Base-by-base conservation (phyloP, 805 yeast genomes). In the Ogataea methanolica region DNA sequence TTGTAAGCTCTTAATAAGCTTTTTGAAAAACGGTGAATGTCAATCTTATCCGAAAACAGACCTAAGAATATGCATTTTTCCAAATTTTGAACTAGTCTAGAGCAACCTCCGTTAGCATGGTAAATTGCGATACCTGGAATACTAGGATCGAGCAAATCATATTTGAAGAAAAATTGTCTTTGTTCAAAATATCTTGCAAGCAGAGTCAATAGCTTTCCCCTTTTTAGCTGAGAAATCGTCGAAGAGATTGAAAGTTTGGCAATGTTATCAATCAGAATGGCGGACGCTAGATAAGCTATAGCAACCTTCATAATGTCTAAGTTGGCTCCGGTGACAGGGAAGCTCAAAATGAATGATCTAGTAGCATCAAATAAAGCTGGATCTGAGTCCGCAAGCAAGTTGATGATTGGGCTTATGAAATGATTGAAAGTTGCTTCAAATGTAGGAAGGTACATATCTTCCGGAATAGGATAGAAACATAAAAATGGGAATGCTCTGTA, bases 31-130 rank as follows among this genome's bases (percentile, higher is more conserved):
- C 71, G 66, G 57, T 79, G 81, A 9, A 76, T 72, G 19, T 77
- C 81, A 16, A 72, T 58, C 36, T 72, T 75, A 41, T 77, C 76
- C 0, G 81, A 72, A 49, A 82, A 75, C 11, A 83, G 59, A 1
- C 79, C 76, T 21, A 79, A 56, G 31, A 79, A 67, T 31, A 80
- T 56, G 5, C 79, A 75, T 44, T 79, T 73, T 43, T 82, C 87
- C 43, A 78, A 62, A 5, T 71, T 59, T 4, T 71, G 65, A 9
- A 71, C 60, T 1, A 76, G 52, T 12, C 63, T 46, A 0, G 56
- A 49, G 46, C 75, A 72, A 9, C 67, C 36, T 1, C 58, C 58
- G 11, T 47, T 40, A 1, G 44, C 44, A 48, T 66, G 70, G 36
- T 39, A 51, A n/a, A 14, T 42, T 2, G 14, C 19, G 48, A 46